These are phyloP conservation scores for Erysimum cheiri DNA, from an alignment of 441 rosid species.

Conservation along the genomic window DNA sequence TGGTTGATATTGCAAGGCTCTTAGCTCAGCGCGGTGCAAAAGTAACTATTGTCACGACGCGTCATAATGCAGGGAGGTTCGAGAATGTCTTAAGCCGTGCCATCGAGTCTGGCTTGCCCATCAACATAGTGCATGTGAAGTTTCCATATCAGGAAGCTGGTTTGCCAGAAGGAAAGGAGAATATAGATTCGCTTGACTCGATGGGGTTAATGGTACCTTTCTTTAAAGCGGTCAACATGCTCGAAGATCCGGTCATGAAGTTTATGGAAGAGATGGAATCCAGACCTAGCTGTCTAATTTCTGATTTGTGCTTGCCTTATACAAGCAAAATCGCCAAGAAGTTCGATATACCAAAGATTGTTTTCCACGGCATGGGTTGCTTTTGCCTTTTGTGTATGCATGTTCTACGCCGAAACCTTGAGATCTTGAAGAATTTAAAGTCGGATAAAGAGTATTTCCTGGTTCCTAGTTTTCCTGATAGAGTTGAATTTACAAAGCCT, in stretches of 20 bases:
- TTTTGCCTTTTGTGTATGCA: slow-evolving; percentile 41
- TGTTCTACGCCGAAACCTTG: background rate
- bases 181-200: slow-evolving; percentile 45
- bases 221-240: slow-evolving; percentile 39
- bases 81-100: slow-evolving; percentile 26
- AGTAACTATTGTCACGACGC: slow-evolving; percentile 42
- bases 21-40: slow-evolving; percentile 42
- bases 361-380: slow-evolving; percentile 44
- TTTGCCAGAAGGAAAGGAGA: slow-evolving; percentile 52
- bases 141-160: slow-evolving; percentile 46
- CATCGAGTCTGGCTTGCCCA: slow-evolving; percentile 30
- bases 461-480: slow-evolving; percentile 39
- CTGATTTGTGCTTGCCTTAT: slow-evolving; percentile 50
- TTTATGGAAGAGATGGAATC: slow-evolving; percentile 38
- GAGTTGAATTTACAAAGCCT: slow-evolving; percentile 34
- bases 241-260: slow-evolving; percentile 44
- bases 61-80: slow-evolving; percentile 38
- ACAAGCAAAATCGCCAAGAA: slow-evolving; percentile 46
- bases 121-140: slow-evolving; percentile 31
- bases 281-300: slow-evolving; percentile 50
- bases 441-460: slow-evolving; percentile 34
- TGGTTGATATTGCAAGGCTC: slow-evolving; percentile 51
- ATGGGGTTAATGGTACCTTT: slow-evolving; percentile 28
- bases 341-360: slow-evolving; percentile 51
- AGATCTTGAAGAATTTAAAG: slow-evolving; percentile 9